Evolutionary conservation across 768 basidiomycete species (phyloP).

Genomic region (Mycena amicta): DNA sequence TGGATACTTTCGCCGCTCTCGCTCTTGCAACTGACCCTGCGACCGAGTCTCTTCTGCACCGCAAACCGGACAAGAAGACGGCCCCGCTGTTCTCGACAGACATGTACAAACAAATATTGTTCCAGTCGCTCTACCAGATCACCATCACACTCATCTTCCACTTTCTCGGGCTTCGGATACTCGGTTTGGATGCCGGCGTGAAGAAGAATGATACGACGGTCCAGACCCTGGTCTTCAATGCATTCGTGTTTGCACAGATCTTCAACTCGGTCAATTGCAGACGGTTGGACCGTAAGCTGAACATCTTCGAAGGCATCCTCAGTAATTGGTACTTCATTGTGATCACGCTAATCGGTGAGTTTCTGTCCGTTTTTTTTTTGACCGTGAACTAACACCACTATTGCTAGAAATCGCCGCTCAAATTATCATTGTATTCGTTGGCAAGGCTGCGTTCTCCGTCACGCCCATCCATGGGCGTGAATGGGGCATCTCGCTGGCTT

Average conservation of each 20-base stretch:
- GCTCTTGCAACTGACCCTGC: slow-evolving; percentile 98
- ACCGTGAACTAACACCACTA: slow-evolving; percentile 8
- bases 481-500: slow-evolving; percentile 91
- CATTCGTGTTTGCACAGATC: slow-evolving; percentile 98
- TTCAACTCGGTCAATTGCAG: slow-evolving; percentile 94
- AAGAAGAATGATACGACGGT: slow-evolving; percentile 50
- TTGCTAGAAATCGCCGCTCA: slow-evolving; percentile 86
- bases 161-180: slow-evolving; percentile 75
- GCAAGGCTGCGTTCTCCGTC: slow-evolving; percentile 90
- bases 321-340: slow-evolving; percentile 82
- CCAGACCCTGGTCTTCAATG: slow-evolving; percentile 92
- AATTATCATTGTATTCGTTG: slow-evolving; percentile 87
- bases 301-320: slow-evolving; percentile 83
- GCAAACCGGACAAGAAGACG: slow-evolving; percentile 88
- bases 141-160: slow-evolving; percentile 85
- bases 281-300: slow-evolving; percentile 80
- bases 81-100: slow-evolving; percentile 88
- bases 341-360: slow-evolving; percentile 83
- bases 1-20: slow-evolving; percentile 98
- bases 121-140: slow-evolving; percentile 89
- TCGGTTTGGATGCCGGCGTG: slow-evolving; percentile 49
- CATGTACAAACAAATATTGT: slow-evolving; percentile 96
- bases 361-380: background rate
- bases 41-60: slow-evolving; percentile 73
- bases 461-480: slow-evolving; percentile 75